Evolutionary conservation across 2,329 filamentous ascomycete genomes (phyloP).

Genomic region (Aspergillus tamarii): DNA sequence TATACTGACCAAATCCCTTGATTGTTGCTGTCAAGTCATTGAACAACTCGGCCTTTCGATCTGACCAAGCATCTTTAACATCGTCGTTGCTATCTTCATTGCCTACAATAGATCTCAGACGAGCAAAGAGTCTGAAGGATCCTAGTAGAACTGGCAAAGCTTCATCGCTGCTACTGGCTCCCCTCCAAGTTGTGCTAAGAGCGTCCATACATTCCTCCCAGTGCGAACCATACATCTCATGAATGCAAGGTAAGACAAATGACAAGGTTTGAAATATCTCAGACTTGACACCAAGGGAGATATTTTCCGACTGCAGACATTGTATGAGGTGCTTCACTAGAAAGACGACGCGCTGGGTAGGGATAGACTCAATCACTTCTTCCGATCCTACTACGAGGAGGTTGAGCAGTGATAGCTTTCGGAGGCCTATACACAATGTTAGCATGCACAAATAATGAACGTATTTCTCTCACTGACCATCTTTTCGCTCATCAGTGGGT

Average conservation of each 20-base stretch:
- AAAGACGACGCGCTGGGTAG: conserved; percentile 73
- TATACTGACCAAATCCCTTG: conserved; percentile 42
- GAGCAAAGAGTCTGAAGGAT: conserved; percentile 70
- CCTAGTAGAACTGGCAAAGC: conserved; percentile 68
- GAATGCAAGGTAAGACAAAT: conserved; percentile 70
- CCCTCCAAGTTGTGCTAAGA: conserved; percentile 61
- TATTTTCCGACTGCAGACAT: conserved; percentile 67
- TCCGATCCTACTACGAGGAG: conserved; percentile 55
- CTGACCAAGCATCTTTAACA: conserved; percentile 71
- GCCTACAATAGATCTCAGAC: conserved; percentile 60
- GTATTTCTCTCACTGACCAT: conserved; percentile 38
- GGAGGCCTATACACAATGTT: conserved; percentile 41
- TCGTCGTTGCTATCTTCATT: conserved; percentile 79
- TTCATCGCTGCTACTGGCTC: conserved; percentile 51
- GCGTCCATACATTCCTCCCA: conserved; percentile 72
- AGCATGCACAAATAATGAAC: conserved; percentile 18
- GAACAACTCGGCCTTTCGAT: conserved; percentile 62
- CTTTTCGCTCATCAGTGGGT: conserved; percentile 44
- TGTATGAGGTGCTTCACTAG: conserved; percentile 76
- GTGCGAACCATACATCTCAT: conserved; percentile 83
- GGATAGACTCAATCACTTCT: conserved; percentile 51
- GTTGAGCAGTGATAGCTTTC: conserved; percentile 58
- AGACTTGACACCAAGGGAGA: conserved; percentile 40
- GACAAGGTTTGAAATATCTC: conserved; percentile 50
- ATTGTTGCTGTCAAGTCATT: conserved; percentile 53